These are phyloP conservation scores for Fraxinus pennsylvanica DNA, from an alignment of 257 asterid genomes.

Conservation along the genomic window DNA sequence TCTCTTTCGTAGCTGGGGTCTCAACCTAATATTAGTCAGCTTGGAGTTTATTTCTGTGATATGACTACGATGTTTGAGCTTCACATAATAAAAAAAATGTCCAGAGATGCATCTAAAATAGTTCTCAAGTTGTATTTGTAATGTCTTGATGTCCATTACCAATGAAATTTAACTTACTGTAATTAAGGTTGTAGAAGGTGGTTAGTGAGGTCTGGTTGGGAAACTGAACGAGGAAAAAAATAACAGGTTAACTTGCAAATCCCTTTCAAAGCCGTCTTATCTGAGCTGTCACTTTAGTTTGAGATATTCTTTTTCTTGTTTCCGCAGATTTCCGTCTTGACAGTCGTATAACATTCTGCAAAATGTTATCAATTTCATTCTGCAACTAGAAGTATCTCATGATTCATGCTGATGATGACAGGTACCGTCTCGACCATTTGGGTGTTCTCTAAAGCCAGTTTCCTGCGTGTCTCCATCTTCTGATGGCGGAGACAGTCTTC, in stretches of 20 bases:
- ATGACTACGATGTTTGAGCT: constrained; percentile 15
- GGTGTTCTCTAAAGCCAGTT: constrained; percentile 91
- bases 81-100: background rate
- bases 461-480: constrained; percentile 79
- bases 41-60: constrained; percentile 2
- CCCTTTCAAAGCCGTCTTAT: background rate
- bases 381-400: constrained; percentile 33
- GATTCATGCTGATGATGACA: constrained; percentile 41
- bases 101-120: constrained; percentile 1
- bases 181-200: constrained; percentile 14
- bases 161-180: background rate
- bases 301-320: constrained; percentile 11
- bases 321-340: constrained; percentile 11
- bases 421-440: constrained; percentile 93
- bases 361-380: constrained; percentile 18
- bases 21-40: background rate
- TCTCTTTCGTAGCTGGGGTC: background rate
- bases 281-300: constrained; percentile 21
- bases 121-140: constrained; percentile 1
- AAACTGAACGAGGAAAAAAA: background rate
- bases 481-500: constrained; percentile 90
- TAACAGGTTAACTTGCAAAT: too few species aligned
- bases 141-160: constrained; percentile 10
- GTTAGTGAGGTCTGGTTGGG: constrained; percentile 15
- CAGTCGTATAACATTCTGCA: constrained; percentile 4